Evolutionary conservation across 208 protist genomes (phyloP).

Genomic region (Acanthamoeba polyphaga): DNA sequence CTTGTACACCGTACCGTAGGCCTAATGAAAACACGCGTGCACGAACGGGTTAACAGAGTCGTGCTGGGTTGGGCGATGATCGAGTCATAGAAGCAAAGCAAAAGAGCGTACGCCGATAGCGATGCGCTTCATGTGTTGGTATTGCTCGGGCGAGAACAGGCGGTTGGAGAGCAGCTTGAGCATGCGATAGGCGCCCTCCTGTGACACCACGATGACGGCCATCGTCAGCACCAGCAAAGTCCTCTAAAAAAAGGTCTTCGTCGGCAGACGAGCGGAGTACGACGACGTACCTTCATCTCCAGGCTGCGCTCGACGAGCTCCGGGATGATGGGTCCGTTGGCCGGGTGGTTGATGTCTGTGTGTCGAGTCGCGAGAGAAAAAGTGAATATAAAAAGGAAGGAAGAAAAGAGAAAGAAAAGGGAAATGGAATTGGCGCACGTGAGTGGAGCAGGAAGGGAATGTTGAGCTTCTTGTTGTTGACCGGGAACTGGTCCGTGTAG

Average conservation of each 20-base stretch:
- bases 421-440: constrained; percentile 65
- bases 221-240: constrained; percentile 68
- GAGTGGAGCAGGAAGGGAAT: constrained; percentile 86
- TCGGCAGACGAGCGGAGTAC: constrained; percentile 74
- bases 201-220: background rate
- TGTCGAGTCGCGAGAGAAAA: too few species aligned
- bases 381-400: background rate
- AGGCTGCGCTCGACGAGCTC: constrained; percentile 76
- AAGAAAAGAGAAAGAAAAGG: background rate
- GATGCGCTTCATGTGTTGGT: constrained; percentile 78
- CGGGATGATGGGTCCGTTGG: constrained; percentile 82
- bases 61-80: too few species aligned
- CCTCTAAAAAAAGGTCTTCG: too few species aligned
- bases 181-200: constrained; percentile 47
- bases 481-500: constrained; percentile 86
- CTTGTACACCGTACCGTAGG: constrained; percentile 88
- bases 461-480: constrained; percentile 87
- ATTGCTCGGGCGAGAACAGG: constrained; percentile 77
- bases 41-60: too few species aligned
- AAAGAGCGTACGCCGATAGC: constrained; percentile 79
- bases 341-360: constrained; percentile 84
- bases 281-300: constrained; percentile 76
- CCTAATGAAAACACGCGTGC: background rate
- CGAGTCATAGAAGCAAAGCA: too few species aligned
- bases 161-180: constrained; percentile 71